Evolutionary conservation across 805 yeast genomes (phyloP).

Genomic region (Pichia membranifaciens): DNA sequence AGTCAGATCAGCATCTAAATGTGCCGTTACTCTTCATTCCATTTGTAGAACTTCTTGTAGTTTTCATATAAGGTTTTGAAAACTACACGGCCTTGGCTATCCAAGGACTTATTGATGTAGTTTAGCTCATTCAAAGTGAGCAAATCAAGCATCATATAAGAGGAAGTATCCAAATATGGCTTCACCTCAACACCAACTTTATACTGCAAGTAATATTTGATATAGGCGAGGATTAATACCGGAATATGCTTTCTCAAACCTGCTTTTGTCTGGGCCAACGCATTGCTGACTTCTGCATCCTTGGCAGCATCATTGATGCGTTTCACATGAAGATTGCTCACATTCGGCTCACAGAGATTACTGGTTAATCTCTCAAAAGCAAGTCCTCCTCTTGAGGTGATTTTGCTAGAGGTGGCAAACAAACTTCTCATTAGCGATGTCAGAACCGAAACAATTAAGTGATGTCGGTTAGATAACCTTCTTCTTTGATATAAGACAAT

Average conservation of each 20-base stretch:
- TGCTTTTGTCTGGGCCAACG: slow-evolving; percentile 48
- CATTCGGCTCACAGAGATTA: slow-evolving; percentile 67
- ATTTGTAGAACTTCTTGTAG: slow-evolving; percentile 72
- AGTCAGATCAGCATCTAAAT: no score
- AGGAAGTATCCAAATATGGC: slow-evolving; percentile 46
- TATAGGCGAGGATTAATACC: slow-evolving; percentile 51
- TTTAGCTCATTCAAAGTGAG: slow-evolving; percentile 62
- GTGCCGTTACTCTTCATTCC: slow-evolving; percentile 51
- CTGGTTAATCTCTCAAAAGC: slow-evolving; percentile 53
- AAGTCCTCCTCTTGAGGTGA: slow-evolving; percentile 34
- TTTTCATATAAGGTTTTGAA: slow-evolving; percentile 64
- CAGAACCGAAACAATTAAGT: slow-evolving; percentile 48
- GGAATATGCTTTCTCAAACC: slow-evolving; percentile 62
- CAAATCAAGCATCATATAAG: slow-evolving; percentile 62
- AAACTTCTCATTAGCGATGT: slow-evolving; percentile 47
- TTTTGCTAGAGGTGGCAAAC: slow-evolving; percentile 20
- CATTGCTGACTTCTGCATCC: slow-evolving; percentile 41
- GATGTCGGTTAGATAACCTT: slow-evolving; percentile 68
- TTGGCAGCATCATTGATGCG: slow-evolving; percentile 12
- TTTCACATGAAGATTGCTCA: slow-evolving; percentile 12
- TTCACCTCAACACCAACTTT: slow-evolving; percentile 44
- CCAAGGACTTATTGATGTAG: slow-evolving; percentile 58
- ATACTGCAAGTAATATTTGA: slow-evolving; percentile 44
- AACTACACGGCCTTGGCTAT: slow-evolving; percentile 60
- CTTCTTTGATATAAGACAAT: slow-evolving; percentile 63